A percentile compares a stretch with the other conserved stretches of the same genome.
phyloP scores from a whole-genome alignment of 1,284 basidiomycete species.

The Anthracocystis panici-leucophaei region DNA sequence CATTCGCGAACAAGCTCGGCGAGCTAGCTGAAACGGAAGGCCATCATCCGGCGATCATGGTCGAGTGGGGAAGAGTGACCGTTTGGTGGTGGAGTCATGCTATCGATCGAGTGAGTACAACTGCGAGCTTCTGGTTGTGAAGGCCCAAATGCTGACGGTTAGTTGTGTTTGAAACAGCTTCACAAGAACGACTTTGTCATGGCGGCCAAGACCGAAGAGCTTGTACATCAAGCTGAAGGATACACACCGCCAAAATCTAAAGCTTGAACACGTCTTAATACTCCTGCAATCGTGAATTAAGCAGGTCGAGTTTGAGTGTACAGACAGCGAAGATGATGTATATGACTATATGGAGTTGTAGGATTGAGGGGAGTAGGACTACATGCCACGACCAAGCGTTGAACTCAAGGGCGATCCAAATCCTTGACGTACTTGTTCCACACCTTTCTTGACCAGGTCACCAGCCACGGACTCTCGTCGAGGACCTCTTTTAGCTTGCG shows the following conservation, averaged over 20 bases:
- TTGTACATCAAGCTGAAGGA: conserved; percentile 55
- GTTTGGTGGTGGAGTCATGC: conserved; percentile 69
- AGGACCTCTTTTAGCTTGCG: conserved; percentile 34
- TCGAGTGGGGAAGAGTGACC: conserved; percentile 65
- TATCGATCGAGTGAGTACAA: conserved; percentile 59
- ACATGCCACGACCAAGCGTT: not conserved
- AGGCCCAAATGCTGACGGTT: not conserved
- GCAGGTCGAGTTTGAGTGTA: not conserved
- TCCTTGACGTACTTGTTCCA: conserved; percentile 45
- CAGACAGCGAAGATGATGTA: not conserved
- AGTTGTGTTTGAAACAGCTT: conserved; percentile 37
- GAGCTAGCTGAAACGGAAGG: conserved; percentile 57
- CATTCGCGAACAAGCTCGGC: conserved; percentile 55
- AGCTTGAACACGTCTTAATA: not conserved
- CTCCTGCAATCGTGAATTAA: not conserved
- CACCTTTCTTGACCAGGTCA: conserved; percentile 42
- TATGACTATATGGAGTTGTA: not conserved
- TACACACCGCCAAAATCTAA: conserved; percentile 44
- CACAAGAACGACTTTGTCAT: conserved; percentile 68
- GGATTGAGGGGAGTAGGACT: not conserved
- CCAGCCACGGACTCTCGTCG: conserved; percentile 42
- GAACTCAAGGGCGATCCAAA: conserved; percentile 27
- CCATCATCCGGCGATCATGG: conserved; percentile 65
- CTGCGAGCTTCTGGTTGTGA: too few species aligned
- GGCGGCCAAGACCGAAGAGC: conserved; percentile 66